phyloP scores from a whole-genome alignment of 768 basidiomycete species.

The Podaxis sp. region DNA sequence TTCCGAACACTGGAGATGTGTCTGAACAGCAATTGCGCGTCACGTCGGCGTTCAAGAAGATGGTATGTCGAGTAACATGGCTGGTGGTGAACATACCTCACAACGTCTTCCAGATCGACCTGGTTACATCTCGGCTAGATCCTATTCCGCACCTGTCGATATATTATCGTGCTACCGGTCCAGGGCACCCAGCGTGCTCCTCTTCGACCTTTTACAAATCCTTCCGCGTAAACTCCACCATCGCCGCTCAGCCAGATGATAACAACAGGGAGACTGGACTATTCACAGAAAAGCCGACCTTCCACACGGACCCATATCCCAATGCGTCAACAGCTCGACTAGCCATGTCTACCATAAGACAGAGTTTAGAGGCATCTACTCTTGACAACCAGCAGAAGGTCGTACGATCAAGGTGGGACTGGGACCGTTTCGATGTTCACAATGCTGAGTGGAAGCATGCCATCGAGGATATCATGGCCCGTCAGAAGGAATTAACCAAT shows the following conservation, averaged over 20 bases:
- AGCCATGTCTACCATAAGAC: not conserved
- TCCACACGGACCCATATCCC: slow-evolving; percentile 11
- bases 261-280: not conserved
- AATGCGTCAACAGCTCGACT: not conserved
- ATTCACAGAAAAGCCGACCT: slow-evolving; percentile 5
- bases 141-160: slow-evolving; percentile 13
- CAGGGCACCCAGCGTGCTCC: slow-evolving; percentile 17
- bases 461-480: not conserved
- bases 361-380: slow-evolving; percentile 1
- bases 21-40: slow-evolving; percentile 13
- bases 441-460: slow-evolving; percentile 17
- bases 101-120: not conserved
- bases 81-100: not conserved
- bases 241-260: not conserved
- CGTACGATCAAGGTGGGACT: slow-evolving; percentile 19
- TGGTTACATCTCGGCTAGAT: slow-evolving; percentile 4
- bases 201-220: slow-evolving; percentile 6
- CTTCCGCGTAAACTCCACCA: not conserved
- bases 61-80: slow-evolving; percentile 10
- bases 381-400: slow-evolving; percentile 11
- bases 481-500: not conserved
- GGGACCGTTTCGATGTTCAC: slow-evolving; percentile 19
- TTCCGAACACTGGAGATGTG: slow-evolving; percentile 9
- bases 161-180: slow-evolving; percentile 18
- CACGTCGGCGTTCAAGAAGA: slow-evolving; percentile 13